phyloP scores from a whole-genome alignment of 2,329 filamentous ascomycete genomes.

The Ophiosphaerella korrae region DNA sequence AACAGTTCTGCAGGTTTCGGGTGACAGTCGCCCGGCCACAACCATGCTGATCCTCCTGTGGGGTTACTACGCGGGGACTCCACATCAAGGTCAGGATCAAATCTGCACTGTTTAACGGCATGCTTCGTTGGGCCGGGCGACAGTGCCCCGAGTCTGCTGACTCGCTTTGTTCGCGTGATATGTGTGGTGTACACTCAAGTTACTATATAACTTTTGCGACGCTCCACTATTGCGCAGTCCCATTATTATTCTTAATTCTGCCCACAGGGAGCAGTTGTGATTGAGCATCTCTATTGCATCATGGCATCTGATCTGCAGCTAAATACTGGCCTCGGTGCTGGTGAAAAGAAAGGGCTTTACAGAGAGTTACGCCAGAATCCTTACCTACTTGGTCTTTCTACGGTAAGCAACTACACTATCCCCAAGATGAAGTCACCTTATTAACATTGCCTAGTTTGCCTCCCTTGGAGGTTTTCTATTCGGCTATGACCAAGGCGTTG shows the following conservation, averaged over 20 bases:
- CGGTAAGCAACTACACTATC: slow-evolving; percentile 3
- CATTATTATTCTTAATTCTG: background rate
- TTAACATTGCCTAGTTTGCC: slow-evolving; percentile 17
- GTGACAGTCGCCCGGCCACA: slow-evolving; percentile 22
- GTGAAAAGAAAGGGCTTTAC: slow-evolving; percentile 22
- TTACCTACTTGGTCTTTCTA: slow-evolving; percentile 25
- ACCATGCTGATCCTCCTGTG: slow-evolving; percentile 10
- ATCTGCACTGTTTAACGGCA: slow-evolving; percentile 4
- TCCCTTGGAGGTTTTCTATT: slow-evolving; percentile 27
- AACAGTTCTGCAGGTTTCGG: slow-evolving; percentile 20
- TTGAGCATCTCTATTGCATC: background rate
- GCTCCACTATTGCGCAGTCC: background rate
- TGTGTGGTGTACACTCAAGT: background rate
- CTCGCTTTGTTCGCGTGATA: slow-evolving; percentile 7
- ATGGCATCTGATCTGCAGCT: slow-evolving; percentile 13
- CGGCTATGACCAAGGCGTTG: slow-evolving; percentile 28
- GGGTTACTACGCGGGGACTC: slow-evolving; percentile 12
- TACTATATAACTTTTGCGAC: slow-evolving; percentile 8
- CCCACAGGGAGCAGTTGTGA: background rate
- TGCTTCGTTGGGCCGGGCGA: slow-evolving; percentile 19
- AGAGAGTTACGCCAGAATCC: slow-evolving; percentile 26
- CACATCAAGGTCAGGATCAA: slow-evolving; percentile 2
- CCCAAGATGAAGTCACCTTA: too few species aligned
- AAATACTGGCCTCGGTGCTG: slow-evolving; percentile 3
- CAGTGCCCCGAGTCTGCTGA: slow-evolving; percentile 19